These are phyloP conservation scores for Thuidium tamariscinum DNA, from an alignment of 225 moss, liverwort and hornwort genomes.

Conservation along the genomic window DNA sequence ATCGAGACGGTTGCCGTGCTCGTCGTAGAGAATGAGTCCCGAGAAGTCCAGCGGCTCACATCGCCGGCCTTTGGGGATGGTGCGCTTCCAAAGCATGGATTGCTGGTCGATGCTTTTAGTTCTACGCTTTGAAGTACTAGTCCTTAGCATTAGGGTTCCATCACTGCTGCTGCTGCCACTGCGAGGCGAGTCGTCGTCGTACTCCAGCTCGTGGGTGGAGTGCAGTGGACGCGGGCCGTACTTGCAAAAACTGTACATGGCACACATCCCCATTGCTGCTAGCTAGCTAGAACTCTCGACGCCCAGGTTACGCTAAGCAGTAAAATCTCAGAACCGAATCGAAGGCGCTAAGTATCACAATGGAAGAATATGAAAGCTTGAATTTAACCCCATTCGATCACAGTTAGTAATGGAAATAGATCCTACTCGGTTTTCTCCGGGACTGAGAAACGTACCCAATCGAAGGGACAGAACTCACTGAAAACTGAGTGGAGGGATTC, in stretches of 20 bases:
- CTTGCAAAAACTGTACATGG: constrained; percentile 14
- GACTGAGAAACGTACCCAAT: neutral
- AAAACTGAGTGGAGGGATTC: neutral
- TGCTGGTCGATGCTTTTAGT: constrained; percentile 7
- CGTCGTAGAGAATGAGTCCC: constrained; percentile 46
- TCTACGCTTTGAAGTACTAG: neutral
- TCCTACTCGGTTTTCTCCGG: neutral
- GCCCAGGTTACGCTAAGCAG: neutral
- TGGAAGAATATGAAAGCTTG: neutral
- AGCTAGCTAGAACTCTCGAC: neutral
- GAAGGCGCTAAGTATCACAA: neutral
- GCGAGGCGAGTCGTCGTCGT: neutral
- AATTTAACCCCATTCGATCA: neutral
- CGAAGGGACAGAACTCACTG: neutral
- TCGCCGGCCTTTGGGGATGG: constrained; percentile 34
- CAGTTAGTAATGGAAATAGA: neutral
- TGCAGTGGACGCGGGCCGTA: neutral
- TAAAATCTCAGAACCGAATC: neutral
- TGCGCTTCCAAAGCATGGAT: constrained; percentile 36
- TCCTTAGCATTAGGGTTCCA: neutral
- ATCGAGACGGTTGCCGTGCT: constrained; percentile 33
- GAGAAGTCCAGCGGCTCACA: constrained; percentile 52
- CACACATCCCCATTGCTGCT: constrained; percentile 35
- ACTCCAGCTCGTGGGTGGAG: neutral
- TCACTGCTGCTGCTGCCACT: constrained; percentile 13